Conservation (phyloP, 176 grass and related monocot genomes). For the barley (Hordeum vulgare) region DNA sequence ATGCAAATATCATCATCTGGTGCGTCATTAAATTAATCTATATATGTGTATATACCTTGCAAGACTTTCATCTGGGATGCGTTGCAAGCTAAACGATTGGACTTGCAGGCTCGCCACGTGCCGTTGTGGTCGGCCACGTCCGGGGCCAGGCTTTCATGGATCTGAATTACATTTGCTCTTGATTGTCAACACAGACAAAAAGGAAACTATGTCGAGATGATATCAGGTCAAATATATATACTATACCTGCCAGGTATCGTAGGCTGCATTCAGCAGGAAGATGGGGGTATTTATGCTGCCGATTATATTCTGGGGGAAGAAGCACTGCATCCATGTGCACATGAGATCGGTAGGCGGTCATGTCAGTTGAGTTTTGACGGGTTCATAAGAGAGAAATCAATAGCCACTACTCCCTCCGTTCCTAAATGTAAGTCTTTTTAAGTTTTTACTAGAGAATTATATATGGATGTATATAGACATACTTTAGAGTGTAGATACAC, state of each 20-base stretch:
- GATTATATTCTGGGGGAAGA: slow-evolving; percentile 80
- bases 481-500: too few species aligned
- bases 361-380: background rate
- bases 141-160: slow-evolving; percentile 58
- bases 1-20: background rate
- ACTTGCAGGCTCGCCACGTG: slow-evolving; percentile 63
- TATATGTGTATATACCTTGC: slow-evolving; percentile 39
- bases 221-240: background rate
- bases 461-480: too few species aligned
- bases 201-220: background rate
- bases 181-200: background rate
- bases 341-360: background rate
- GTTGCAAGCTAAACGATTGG: slow-evolving; percentile 51
- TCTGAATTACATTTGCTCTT: slow-evolving; percentile 23
- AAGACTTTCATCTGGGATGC: slow-evolving; percentile 52
- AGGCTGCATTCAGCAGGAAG: slow-evolving; percentile 85
- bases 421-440: too few species aligned
- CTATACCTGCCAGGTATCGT: slow-evolving; percentile 96
- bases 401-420: too few species aligned
- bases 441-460: too few species aligned
- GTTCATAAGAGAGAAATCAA: too few species aligned
- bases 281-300: slow-evolving; percentile 54
- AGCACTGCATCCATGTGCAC: slow-evolving; percentile 44
- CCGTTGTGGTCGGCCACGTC: slow-evolving; percentile 32
- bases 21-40: background rate